Evolutionary conservation across 495 filamentous ascomycete genomes (phyloP).

Genomic region (Massariosphaeria phaeospora): DNA sequence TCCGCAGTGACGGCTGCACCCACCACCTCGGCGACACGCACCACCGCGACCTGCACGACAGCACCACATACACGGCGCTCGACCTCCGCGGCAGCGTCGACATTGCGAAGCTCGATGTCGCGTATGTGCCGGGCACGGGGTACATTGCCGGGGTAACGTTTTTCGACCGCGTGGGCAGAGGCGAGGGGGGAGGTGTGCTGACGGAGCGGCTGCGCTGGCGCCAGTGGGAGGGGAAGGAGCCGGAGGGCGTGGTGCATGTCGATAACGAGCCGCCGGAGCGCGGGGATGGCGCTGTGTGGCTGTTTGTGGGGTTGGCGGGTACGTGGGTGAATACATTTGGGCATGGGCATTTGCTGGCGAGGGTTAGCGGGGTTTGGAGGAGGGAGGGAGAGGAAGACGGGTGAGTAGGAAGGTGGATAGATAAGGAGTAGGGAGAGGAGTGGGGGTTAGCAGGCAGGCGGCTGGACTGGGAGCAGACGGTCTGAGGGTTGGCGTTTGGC

Average conservation of each 20-base stretch:
- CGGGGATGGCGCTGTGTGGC: constrained; percentile 30
- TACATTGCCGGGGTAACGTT: constrained; percentile 28
- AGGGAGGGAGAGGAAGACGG: constrained; percentile 16
- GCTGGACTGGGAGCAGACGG: no score
- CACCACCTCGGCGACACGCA: constrained; percentile 23
- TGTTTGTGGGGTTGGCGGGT: constrained; percentile 26
- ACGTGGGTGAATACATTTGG: constrained; percentile 14
- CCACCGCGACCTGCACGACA: constrained; percentile 7
- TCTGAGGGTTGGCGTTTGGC: no score
- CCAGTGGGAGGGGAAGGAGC: constrained; percentile 32
- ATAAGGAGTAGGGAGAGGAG: background rate
- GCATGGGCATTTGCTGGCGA: constrained; percentile 22
- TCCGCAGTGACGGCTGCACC: constrained; percentile 23
- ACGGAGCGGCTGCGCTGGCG: constrained; percentile 23
- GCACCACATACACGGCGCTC: constrained; percentile 9
- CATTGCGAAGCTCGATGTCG: constrained; percentile 29
- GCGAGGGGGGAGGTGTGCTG: no score
- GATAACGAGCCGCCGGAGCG: constrained; percentile 27
- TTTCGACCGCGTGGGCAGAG: constrained; percentile 25
- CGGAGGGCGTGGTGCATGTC: constrained; percentile 17
- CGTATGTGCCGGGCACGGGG: constrained; percentile 25
- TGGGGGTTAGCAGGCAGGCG: background rate
- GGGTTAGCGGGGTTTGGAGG: constrained; percentile 27
- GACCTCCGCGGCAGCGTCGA: constrained; percentile 26
- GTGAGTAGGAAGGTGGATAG: background rate